These are phyloP conservation scores for Hypoxylon lenormandii DNA, from an alignment of 495 filamentous ascomycete genomes.

Conservation along the genomic window DNA sequence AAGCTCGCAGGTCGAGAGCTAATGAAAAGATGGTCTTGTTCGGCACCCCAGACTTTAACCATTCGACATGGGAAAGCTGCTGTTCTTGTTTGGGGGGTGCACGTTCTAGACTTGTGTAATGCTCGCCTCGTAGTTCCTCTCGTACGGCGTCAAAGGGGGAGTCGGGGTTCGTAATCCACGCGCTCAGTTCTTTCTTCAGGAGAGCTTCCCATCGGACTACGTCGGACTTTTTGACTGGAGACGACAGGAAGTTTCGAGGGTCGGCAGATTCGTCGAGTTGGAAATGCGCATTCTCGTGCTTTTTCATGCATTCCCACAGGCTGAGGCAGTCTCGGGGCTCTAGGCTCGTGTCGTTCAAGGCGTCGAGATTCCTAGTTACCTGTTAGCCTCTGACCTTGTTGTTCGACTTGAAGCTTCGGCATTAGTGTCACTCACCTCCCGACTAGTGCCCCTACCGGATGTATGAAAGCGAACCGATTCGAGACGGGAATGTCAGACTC, in stretches of 20 bases:
- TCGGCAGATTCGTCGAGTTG: conserved; percentile 61
- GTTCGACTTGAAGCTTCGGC: not conserved
- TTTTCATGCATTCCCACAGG: conserved; percentile 72
- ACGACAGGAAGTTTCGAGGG: conserved; percentile 58
- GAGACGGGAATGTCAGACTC: conserved; percentile 58
- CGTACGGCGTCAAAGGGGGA: conserved; percentile 74
- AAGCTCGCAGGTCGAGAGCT: conserved; percentile 69
- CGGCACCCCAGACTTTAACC: not conserved
- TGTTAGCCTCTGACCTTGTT: not conserved
- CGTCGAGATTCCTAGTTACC: conserved; percentile 62
- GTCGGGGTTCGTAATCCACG: conserved; percentile 69
- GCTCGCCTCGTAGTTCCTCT: conserved; percentile 50
- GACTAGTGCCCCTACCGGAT: conserved; percentile 73
- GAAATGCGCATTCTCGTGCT: conserved; percentile 61
- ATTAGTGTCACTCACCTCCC: conserved; percentile 56
- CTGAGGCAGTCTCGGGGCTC: conserved; percentile 77
- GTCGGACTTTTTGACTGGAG: conserved; percentile 68
- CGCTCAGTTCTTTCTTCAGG: conserved; percentile 68
- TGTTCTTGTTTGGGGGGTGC: conserved; percentile 39
- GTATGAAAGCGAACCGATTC: conserved; percentile 68
- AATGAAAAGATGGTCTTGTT: conserved; percentile 66
- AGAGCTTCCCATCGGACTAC: conserved; percentile 72
- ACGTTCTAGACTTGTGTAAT: not conserved
- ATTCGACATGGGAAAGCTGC: not conserved
- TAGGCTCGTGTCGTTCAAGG: conserved; percentile 67